These are phyloP conservation scores for Hypoxylon sp. DNA, from an alignment of 2,329 filamentous ascomycete genomes.

Conservation along the genomic window DNA sequence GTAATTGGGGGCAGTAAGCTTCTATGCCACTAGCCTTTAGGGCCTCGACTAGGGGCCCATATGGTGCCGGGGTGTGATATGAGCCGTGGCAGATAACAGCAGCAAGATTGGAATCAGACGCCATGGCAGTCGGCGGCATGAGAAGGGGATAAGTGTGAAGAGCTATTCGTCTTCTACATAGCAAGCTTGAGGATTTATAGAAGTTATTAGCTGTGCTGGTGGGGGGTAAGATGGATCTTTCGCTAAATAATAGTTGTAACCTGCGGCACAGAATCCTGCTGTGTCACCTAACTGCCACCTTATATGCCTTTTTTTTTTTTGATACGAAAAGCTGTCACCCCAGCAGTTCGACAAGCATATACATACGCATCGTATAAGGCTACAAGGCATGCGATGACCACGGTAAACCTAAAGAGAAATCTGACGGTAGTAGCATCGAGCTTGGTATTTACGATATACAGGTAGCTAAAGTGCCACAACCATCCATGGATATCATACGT, in stretches of 20 bases:
- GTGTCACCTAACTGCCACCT: neutral
- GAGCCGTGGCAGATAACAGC: conserved; percentile 49
- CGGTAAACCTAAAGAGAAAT: too few species aligned
- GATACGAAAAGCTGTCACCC: too few species aligned
- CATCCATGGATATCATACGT: too few species aligned
- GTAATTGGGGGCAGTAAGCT: conserved; percentile 53
- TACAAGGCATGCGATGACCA: too few species aligned
- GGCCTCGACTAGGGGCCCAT: conserved; percentile 46
- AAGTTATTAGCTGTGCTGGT: neutral
- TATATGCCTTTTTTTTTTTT: too few species aligned
- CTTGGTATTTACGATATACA: too few species aligned
- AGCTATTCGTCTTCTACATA: neutral
- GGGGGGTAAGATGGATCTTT: neutral
- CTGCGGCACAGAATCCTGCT: neutral
- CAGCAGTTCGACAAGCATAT: too few species aligned
- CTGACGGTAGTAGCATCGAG: too few species aligned
- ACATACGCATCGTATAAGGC: too few species aligned
- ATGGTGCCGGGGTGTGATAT: conserved; percentile 52
- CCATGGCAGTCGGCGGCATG: neutral
- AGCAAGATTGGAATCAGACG: neutral
- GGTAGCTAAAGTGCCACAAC: too few species aligned
- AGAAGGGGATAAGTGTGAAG: neutral
- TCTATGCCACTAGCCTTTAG: conserved; percentile 48
- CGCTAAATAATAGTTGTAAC: neutral
- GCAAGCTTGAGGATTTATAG: neutral